phyloP scores from a whole-genome alignment of 495 filamentous ascomycete species.

The Aspergillus ellipticus region DNA sequence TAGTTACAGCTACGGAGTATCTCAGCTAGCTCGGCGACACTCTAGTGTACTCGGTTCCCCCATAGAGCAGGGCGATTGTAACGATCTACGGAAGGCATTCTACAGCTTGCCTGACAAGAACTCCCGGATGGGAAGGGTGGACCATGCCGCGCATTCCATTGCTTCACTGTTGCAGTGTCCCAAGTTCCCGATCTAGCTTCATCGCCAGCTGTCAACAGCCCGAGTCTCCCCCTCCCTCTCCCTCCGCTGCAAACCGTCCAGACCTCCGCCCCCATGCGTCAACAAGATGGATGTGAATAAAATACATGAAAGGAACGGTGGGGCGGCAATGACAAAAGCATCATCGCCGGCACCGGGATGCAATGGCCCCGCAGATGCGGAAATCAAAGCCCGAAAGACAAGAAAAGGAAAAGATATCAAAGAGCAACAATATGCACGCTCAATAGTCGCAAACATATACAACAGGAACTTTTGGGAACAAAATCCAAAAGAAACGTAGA shows the following conservation, averaged over 20 bases:
- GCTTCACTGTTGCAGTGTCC: conserved; percentile 3
- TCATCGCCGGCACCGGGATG: conserved; percentile 8
- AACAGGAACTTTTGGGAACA: conserved; percentile 30
- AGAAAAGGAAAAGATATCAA: conserved; percentile 19
- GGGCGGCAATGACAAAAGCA: conserved; percentile 4
- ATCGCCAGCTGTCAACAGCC: conserved; percentile 2
- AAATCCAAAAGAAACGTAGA: conserved; percentile 16
- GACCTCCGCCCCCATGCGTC: conserved; percentile 17
- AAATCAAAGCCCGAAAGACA: conserved; percentile 27
- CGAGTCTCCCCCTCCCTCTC: conserved; percentile 3
- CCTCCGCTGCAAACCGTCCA: conserved; percentile 17
- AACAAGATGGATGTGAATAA: conserved; percentile 17
- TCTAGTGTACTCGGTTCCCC: not conserved
- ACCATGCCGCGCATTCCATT: conserved; percentile 1
- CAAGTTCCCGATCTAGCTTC: conserved; percentile 1
- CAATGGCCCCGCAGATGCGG: conserved; percentile 29
- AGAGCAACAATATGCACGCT: conserved; percentile 43
- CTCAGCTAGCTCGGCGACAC: too few species aligned
- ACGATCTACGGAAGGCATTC: not conserved
- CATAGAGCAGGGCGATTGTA: too few species aligned
- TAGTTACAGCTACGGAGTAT: too few species aligned
- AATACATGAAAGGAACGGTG: conserved; percentile 31
- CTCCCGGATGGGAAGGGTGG: not conserved
- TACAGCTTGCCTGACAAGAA: not conserved
- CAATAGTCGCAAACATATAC: conserved; percentile 35